Evolutionary conservation across 2,329 filamentous ascomycete genomes (phyloP).

Genomic region (Ophiostoma sp.): DNA sequence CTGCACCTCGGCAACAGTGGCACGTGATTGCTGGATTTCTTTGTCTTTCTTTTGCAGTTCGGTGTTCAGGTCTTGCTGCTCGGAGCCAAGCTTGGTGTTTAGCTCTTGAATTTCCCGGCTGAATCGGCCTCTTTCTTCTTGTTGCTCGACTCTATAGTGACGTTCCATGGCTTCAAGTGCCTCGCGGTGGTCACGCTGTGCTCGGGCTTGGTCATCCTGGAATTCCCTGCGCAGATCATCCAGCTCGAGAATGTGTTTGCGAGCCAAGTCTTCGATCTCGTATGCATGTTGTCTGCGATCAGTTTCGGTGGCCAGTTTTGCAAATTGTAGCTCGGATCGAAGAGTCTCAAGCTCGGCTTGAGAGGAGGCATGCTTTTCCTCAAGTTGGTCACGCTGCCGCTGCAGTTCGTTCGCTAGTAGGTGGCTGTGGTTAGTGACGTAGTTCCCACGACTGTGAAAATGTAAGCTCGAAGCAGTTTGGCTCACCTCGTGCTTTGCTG

Average conservation of each 20-base stretch:
- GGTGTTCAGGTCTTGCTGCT: constrained; percentile 48
- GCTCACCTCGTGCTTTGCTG: constrained; percentile 67
- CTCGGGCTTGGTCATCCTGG: constrained; percentile 51
- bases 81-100: constrained; percentile 47
- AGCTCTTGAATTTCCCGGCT: constrained; percentile 63
- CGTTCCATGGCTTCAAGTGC: constrained; percentile 61
- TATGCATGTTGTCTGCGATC: constrained; percentile 44
- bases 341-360: constrained; percentile 58
- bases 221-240: constrained; percentile 50
- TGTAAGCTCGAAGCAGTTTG: neutral
- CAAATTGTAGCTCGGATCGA: constrained; percentile 44
- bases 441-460: neutral
- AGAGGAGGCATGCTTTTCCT: constrained; percentile 46
- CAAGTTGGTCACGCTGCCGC: constrained; percentile 42
- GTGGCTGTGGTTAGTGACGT: neutral
- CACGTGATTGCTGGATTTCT: constrained; percentile 47
- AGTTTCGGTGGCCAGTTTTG: constrained; percentile 39
- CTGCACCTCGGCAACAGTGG: constrained; percentile 44
- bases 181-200: constrained; percentile 59
- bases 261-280: constrained; percentile 50
- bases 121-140: constrained; percentile 56
- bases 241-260: constrained; percentile 51
- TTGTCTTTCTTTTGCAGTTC: constrained; percentile 49
- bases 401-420: constrained; percentile 46
- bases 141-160: constrained; percentile 58